Evolutionary conservation across 805 yeast genomes (phyloP), one percentile per base, ranked within the genome.

Genomic region (Pichia heedii): DNA sequence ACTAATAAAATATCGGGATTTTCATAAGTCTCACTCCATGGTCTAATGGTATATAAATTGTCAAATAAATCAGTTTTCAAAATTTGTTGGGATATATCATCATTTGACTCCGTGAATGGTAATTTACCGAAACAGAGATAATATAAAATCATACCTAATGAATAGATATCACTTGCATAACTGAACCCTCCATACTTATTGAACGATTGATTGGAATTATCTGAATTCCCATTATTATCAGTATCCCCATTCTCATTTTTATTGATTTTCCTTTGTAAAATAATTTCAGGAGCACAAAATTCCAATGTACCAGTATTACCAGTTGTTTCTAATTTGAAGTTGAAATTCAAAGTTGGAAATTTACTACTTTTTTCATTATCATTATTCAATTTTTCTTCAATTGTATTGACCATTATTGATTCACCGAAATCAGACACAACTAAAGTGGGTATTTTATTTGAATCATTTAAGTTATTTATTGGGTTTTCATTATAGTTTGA

Each of bases 381-480:
- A 34, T 40, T 26, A 33, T 34, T 21, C 6, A 5, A 6, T 3
- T n/a, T 29, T 29, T 29, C 32, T 29, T 43, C 46, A 24, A 43
- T 36, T 21, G 72, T 77, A 13, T 90, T 87, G 42, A 81, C 80
- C 49, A 83, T 67, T 50, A 83, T 84, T 7, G 93, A 84, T 59
- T 88, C 96, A 4, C 96, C 96, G 59, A 88, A 83, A 63, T 88
- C 96, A 36, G 94, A 80, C 12, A 88, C 89, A 13, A 86, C 68
- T 2, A 85, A 75, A n/a, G 70, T 73, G 0, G 95, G 95, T 12
- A 81, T 66, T 22, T 48, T 47, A 6, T 51, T 43, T 1, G 60
- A 45, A 12, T 60, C 55, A 3, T 45, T 44, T n/a, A 55, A 34
- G 4, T 54, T 52, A 16, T 40, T 40, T 15, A 58, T 48, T 8